These are phyloP conservation scores for Cenchrus purpureus DNA, from an alignment of 176 grass and related monocot species.

Conservation along the genomic window DNA sequence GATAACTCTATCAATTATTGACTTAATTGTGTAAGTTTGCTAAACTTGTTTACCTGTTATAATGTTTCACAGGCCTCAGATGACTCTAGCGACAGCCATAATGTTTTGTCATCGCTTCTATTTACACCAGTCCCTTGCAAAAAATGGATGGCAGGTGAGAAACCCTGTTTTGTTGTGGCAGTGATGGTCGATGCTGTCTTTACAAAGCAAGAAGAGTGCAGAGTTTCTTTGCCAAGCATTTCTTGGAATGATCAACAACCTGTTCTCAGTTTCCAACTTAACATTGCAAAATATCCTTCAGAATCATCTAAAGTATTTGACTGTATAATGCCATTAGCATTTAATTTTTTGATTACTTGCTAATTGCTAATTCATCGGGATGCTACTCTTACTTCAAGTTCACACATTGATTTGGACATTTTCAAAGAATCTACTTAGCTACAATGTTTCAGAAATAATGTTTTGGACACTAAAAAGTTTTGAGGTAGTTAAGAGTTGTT, in stretches of 20 bases:
- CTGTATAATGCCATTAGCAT: conserved; percentile 10
- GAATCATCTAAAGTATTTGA: background rate
- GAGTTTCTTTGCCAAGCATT: conserved; percentile 8
- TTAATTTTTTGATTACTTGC: background rate
- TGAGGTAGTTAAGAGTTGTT: conserved; percentile 28
- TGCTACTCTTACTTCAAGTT: background rate
- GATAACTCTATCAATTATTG: background rate
- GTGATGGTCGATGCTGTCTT: background rate
- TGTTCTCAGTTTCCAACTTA: conserved; percentile 1
- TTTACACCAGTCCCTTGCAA: conserved; percentile 76
- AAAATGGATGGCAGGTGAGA: conserved; percentile 93
- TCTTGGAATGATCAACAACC: background rate
- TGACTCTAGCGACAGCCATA: conserved; percentile 66
- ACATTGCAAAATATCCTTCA: conserved; percentile 11
- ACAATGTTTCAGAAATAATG: conserved; percentile 11
- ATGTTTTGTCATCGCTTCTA: conserved; percentile 87
- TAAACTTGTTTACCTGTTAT: conserved; percentile 22
- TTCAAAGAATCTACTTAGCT: background rate
- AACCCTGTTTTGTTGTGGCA: conserved; percentile 21
- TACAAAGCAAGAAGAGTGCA: conserved; percentile 5
- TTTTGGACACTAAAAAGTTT: conserved; percentile 32
- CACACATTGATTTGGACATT: conserved; percentile 12
- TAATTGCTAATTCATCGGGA: conserved; percentile 27
- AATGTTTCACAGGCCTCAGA: conserved; percentile 56
- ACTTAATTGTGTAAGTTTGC: conserved; percentile 17